Evolutionary conservation across 345 rosid genomes (phyloP).

Genomic region (Chamaenerion angustifolium): DNA sequence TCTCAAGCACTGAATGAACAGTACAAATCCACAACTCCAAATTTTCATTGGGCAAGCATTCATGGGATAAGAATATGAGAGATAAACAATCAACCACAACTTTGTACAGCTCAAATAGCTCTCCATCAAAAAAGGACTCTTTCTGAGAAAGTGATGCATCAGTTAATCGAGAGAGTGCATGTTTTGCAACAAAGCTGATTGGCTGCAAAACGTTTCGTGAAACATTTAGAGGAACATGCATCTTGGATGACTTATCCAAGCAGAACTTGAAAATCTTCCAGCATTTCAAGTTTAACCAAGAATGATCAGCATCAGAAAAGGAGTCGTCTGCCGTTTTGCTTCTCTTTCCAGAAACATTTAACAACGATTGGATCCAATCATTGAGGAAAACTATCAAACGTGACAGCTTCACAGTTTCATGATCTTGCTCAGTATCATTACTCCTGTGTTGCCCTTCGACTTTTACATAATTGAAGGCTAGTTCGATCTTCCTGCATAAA

Average conservation of each 20-base stretch:
- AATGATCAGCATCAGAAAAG: constrained; percentile 10
- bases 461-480: constrained; percentile 39
- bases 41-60: constrained; percentile 48
- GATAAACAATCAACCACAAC: constrained; percentile 45
- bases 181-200: constrained; percentile 27
- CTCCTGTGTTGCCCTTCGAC: constrained; percentile 15
- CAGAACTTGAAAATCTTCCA: constrained; percentile 73
- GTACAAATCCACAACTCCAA: constrained; percentile 61
- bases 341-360: constrained; percentile 36
- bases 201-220: constrained; percentile 46
- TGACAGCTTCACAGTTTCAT: constrained; percentile 45
- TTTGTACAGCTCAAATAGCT: constrained; percentile 32
- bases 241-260: constrained; percentile 41
- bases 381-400: constrained; percentile 48
- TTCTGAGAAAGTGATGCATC: constrained; percentile 10
- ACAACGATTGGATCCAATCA: constrained; percentile 62
- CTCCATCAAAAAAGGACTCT: constrained; percentile 18
- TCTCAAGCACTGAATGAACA: constrained; percentile 33
- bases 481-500: constrained; percentile 66
- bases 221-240: constrained; percentile 41
- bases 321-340: constrained; percentile 12
- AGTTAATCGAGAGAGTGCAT: constrained; percentile 21
- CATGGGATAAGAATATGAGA: constrained; percentile 42
- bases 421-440: constrained; percentile 24
- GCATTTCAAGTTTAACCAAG: constrained; percentile 58